These are phyloP conservation scores for Cyberlindnera misumaiensis DNA, from an alignment of 805 yeast species.

Conservation along the genomic window DNA sequence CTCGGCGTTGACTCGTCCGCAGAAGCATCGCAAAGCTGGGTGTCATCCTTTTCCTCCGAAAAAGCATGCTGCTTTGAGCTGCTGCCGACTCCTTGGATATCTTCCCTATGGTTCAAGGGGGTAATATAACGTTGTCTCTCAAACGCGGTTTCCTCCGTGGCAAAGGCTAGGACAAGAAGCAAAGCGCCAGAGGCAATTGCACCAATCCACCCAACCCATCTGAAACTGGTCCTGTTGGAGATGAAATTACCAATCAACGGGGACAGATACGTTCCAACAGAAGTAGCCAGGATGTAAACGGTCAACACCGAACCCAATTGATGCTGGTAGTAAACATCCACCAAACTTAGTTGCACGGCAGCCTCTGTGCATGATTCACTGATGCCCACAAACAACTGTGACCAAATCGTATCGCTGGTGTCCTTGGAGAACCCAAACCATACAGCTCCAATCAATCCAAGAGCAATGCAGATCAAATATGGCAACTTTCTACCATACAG, in stretches of 20 bases:
- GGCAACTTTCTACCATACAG: conserved; percentile 63
- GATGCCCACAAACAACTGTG: conserved; percentile 74
- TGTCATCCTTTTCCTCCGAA: neutral
- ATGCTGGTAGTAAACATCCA: conserved; percentile 74
- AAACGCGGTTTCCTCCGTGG: conserved; percentile 66
- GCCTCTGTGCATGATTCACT: conserved; percentile 75
- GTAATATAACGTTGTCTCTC: conserved; percentile 43
- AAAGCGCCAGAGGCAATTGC: conserved; percentile 58
- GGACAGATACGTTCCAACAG: conserved; percentile 73
- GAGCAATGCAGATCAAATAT: conserved; percentile 50
- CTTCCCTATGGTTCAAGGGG: conserved; percentile 21
- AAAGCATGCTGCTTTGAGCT: conserved; percentile 13
- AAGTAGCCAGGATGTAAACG: conserved; percentile 64
- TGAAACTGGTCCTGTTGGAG: conserved; percentile 51
- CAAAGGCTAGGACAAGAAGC: conserved; percentile 45
- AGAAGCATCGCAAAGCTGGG: neutral
- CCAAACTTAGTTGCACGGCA: conserved; percentile 56
- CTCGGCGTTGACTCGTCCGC: neutral
- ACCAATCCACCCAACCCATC: conserved; percentile 73
- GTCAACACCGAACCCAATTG: conserved; percentile 70
- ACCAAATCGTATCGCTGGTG: conserved; percentile 64
- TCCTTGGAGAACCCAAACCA: conserved; percentile 60
- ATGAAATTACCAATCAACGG: conserved; percentile 77
- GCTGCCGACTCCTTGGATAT: conserved; percentile 10
- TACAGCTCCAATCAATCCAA: conserved; percentile 58